Base-by-base conservation (phyloP, 108 stramenopile genomes). In the Cyclotella atomus region DNA sequence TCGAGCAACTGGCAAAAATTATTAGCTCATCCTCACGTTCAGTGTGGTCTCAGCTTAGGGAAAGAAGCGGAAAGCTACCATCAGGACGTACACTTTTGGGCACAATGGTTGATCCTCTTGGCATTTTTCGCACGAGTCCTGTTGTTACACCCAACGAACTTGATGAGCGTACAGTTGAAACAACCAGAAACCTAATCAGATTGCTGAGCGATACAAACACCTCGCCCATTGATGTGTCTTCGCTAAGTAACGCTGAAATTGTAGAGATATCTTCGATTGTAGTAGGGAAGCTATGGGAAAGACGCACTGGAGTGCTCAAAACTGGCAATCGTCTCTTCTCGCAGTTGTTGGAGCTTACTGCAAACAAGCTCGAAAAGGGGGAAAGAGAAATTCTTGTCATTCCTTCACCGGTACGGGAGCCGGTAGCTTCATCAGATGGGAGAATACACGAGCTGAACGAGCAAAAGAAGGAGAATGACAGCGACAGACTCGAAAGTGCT, bases 1-100 rank as follows among this genome's bases (percentile, higher is more conserved):
- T 94, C 52, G 92, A 92, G 35, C 92, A 96, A 65, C 41, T 94
- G 19, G 91, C 90, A 14, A 96, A 96, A 68, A 88, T 96, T 45
- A 81, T 90, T 10, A 73, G 88, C 1, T 79, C 92, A 9, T 79
- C 82, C 28, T 63, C 83, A 36, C 71, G 95, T 24, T 87, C 85
- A 17, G 62, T 88, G 7, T 92, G 87, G 85, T 82, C 88, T 2
- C 65, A 85, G 10, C 56, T 89, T 2, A 72, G 89, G 29, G 83
- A 89, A 65, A 59, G 83, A 21, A 89, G 89, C 7, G 95, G 92
- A 16, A 73, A 70, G 5, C 61, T 91, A 41, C 90, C 89, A n/a
- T 73, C 78, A 6, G 95, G 95, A 7, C 76, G 91, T 33, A 88
- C 89, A 0, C 68, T 94, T 3, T 68, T 94, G 41, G 92, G 92